Percentiles rank a stretch among this genome's conserved stretches.
phyloP scores from a whole-genome alignment of 2,329 filamentous ascomycete species.

The Calonectria pseudoturangicola region DNA sequence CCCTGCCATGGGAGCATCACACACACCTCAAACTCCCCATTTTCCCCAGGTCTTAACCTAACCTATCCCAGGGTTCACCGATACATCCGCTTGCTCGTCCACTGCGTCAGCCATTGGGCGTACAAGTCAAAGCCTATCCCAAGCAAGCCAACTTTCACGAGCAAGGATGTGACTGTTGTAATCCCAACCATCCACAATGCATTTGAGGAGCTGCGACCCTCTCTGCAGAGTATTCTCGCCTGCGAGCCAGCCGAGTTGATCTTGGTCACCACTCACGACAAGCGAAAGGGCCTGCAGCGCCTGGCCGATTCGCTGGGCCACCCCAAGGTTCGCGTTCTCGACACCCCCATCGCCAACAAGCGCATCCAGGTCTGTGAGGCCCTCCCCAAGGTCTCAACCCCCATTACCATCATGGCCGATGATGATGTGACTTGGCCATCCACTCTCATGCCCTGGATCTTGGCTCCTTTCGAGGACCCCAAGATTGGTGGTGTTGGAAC shows the following conservation, averaged over 20 bases:
- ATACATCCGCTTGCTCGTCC: constrained; percentile 89
- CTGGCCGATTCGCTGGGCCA: constrained; percentile 77
- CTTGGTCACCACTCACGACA: constrained; percentile 90
- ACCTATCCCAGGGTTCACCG: constrained; percentile 82
- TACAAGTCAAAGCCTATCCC: constrained; percentile 91
- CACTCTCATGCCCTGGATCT: constrained; percentile 91
- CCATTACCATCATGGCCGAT: constrained; percentile 93
- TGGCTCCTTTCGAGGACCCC: constrained; percentile 92
- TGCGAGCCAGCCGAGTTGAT: constrained; percentile 84
- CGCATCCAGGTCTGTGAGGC: constrained; percentile 94
- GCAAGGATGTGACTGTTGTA: constrained; percentile 92
- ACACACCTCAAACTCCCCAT: constrained; percentile 9
- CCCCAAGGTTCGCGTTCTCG: constrained; percentile 82
- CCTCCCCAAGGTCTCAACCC: constrained; percentile 87
- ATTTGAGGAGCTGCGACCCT: constrained; percentile 88
- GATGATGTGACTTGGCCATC: constrained; percentile 96
- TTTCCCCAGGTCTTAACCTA: constrained; percentile 41
- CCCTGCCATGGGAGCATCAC: constrained; percentile 14
- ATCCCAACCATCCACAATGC: constrained; percentile 93
- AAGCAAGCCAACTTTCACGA: constrained; percentile 85
- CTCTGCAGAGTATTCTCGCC: constrained; percentile 84
- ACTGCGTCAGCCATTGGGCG: constrained; percentile 88
- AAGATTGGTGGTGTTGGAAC: constrained; percentile 93
- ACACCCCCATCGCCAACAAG: constrained; percentile 93
- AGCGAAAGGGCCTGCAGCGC: constrained; percentile 79